Evolutionary conservation across 495 filamentous ascomycete genomes (phyloP).

Genomic region (Tuber umbilicatum): DNA sequence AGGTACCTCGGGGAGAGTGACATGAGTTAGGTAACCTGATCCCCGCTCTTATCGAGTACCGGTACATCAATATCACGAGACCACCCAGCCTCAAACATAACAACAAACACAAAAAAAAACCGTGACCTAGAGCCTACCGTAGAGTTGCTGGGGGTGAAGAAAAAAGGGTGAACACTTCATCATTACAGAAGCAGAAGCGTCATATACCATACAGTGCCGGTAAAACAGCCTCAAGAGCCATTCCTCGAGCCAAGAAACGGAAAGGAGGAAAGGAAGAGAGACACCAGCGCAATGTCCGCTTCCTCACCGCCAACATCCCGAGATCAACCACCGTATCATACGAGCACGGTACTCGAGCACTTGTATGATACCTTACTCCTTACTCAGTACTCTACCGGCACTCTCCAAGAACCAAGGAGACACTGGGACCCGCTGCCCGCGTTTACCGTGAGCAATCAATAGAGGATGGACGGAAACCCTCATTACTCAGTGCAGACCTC

Average conservation of each 20-base stretch:
- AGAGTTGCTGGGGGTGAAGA: background rate
- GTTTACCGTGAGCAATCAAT: too few species aligned
- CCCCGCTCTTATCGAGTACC: too few species aligned
- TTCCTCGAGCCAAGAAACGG: background rate
- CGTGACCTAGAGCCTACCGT: background rate
- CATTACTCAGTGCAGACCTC: background rate
- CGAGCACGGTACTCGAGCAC: background rate
- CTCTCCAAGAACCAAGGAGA: background rate
- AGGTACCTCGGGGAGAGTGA: too few species aligned
- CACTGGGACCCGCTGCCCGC: too few species aligned
- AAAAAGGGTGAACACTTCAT: background rate
- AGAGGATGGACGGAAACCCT: background rate
- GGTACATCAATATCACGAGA: background rate
- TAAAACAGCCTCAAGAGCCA: background rate
- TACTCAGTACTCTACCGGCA: too few species aligned
- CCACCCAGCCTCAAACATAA: background rate
- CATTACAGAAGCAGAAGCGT: background rate
- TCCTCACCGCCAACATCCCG: background rate
- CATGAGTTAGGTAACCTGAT: too few species aligned
- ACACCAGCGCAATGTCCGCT: background rate
- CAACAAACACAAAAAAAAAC: background rate
- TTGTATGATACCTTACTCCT: too few species aligned
- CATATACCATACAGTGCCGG: background rate
- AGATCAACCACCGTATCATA: background rate
- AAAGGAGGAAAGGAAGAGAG: background rate